Evolutionary conservation across 805 yeast genomes (phyloP).

Genomic region (Clavispora fructus): DNA sequence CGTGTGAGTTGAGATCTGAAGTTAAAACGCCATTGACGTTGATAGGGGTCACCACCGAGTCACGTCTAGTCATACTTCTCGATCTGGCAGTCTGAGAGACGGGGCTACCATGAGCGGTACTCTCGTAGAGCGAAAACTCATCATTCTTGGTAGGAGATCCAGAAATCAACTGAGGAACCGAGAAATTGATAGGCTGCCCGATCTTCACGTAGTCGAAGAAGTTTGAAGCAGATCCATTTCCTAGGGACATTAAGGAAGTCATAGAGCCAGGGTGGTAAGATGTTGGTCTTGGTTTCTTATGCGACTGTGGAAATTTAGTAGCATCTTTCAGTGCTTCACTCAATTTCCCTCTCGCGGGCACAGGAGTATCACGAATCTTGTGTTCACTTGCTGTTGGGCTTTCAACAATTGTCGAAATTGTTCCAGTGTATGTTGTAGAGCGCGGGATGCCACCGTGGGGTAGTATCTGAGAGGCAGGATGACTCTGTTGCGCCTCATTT

Average conservation of each 20-base stretch:
- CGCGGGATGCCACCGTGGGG: slow-evolving; percentile 10
- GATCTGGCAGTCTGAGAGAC: slow-evolving; percentile 11
- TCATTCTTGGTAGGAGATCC: slow-evolving; percentile 34
- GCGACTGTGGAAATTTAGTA: slow-evolving; percentile 38
- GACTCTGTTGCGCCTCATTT: neutral
- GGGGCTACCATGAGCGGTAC: slow-evolving; percentile 8
- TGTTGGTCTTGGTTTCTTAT: slow-evolving; percentile 72
- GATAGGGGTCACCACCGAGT: slow-evolving; percentile 39
- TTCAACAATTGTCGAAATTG: slow-evolving; percentile 45
- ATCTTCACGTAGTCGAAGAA: slow-evolving; percentile 31
- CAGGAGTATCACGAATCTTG: neutral
- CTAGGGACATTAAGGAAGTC: slow-evolving; percentile 21
- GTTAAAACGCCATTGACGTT: slow-evolving; percentile 40
- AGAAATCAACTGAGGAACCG: slow-evolving; percentile 33
- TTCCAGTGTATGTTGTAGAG: slow-evolving; percentile 28
- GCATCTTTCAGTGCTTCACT: slow-evolving; percentile 7
- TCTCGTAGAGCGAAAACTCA: slow-evolving; percentile 22
- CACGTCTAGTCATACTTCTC: slow-evolving; percentile 7
- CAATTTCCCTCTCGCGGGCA: neutral
- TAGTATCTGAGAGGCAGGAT: neutral
- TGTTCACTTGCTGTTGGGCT: slow-evolving; percentile 25
- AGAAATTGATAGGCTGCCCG: slow-evolving; percentile 28
- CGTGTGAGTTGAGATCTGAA: slow-evolving; percentile 20
- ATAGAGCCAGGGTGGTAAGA: slow-evolving; percentile 70
- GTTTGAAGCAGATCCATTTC: slow-evolving; percentile 13